Base-by-base conservation (phyloP, 2,329 filamentous ascomycete species). In the Metarhizium humberi region DNA sequence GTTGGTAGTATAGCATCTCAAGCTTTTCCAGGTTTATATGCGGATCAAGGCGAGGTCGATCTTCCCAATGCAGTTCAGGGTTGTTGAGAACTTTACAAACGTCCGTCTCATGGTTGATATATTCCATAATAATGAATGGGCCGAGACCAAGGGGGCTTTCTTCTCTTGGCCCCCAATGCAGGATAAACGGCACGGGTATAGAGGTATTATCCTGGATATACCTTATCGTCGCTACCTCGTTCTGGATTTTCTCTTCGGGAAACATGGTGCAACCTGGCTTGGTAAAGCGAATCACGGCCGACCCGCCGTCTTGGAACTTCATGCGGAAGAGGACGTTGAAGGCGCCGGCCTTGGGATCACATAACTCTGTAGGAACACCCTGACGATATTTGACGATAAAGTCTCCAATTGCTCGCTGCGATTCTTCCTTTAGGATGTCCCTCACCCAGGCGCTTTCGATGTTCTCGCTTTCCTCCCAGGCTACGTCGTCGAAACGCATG, bases 121-220 rank as follows among this genome's bases (percentile, higher is more conserved):
- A 59, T 50, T 57, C 57, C 54, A 59, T 60, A 30, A 59, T 52
- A 11, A 59, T 56, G 6, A 60, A 60, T 1, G 50, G 55, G 25
- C 55, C 58, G 3, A 60, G 38, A 42, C 36, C 32, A 13, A 58
- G 48, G 1, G 57, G 55, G n/a, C 58, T 59, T 10, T 59, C 55
- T 10, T 57, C 52, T 20, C n/a, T 56, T 8, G 43, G 55, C 11
- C 59, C 59, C 47, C 53, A 59, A 52, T 57, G 56, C 2, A 60
- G 46, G 38, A 59, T 48, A 25, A 59, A 56, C 1, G 56, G 57
- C 1, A 60, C 52, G 0, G 59, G 57, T 16, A 60, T 56, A 1
- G 55, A 51, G 0, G 59, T 59, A 4, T 58, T 34, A n/a, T 59
- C 53, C 5, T 57, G 52, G 30, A 60, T 56, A 11, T 48, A 58